A percentile compares a stretch with the other conserved stretches of the same genome.
Conservation (phyloP, 2,329 filamentous ascomycete genomes). For the Septoria petroselini region DNA sequence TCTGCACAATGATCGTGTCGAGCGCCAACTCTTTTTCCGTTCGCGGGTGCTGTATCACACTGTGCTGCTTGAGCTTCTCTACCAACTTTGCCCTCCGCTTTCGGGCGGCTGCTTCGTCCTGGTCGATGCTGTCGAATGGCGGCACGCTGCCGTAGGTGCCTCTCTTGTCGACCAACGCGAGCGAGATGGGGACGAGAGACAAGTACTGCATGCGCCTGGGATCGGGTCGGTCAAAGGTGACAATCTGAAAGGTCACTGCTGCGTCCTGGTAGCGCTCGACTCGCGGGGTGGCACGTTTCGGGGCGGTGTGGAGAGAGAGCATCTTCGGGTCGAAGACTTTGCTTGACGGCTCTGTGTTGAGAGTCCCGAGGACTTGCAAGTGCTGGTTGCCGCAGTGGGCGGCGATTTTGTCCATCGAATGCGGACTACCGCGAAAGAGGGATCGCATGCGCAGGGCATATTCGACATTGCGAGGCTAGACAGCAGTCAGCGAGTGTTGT, state of each 20-base stretch:
- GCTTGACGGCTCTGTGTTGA: slow-evolving; percentile 60
- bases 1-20: slow-evolving; percentile 79
- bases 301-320: slow-evolving; percentile 58
- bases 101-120: slow-evolving; percentile 66
- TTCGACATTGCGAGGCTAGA: slow-evolving; percentile 73
- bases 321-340: slow-evolving; percentile 63
- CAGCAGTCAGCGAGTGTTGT: too few relatives aligned
- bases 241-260: slow-evolving; percentile 75
- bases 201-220: slow-evolving; percentile 94
- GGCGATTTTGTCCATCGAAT: slow-evolving; percentile 76
- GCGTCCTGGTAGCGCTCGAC: slow-evolving; percentile 66
- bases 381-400: slow-evolving; percentile 77
- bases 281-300: slow-evolving; percentile 58
- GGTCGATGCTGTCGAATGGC: slow-evolving; percentile 59
- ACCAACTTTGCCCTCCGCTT: slow-evolving; percentile 65
- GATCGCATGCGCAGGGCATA: slow-evolving; percentile 80
- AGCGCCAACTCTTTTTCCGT: slow-evolving; percentile 82
- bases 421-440: slow-evolving; percentile 75
- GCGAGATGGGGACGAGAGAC: slow-evolving; percentile 80
- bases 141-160: slow-evolving; percentile 39
- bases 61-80: slow-evolving; percentile 84
- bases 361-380: slow-evolving; percentile 80
- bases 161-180: slow-evolving; percentile 75
- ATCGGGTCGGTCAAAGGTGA: slow-evolving; percentile 82
- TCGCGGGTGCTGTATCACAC: slow-evolving; percentile 69